phyloP scores from a whole-genome alignment of 2,329 filamentous ascomycete species.

The Hirsutella minnesotensis region DNA sequence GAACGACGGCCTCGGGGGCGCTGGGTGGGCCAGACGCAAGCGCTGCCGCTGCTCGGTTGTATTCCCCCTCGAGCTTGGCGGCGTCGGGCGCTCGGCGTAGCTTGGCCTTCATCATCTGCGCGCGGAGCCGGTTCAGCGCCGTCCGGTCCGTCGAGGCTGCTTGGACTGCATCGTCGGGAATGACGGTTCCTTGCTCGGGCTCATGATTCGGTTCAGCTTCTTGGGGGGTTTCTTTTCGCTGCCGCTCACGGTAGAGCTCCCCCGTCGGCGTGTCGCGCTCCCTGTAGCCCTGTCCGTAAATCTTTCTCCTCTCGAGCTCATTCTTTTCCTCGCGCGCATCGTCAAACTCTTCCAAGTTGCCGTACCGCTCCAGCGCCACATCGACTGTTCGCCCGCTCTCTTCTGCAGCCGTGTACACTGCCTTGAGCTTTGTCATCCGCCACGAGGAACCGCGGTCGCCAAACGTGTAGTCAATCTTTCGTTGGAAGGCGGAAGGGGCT shows the following conservation, averaged over 20 bases:
- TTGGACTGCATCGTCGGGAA: slow-evolving; percentile 37
- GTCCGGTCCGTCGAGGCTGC: slow-evolving; percentile 55
- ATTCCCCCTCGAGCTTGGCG: slow-evolving; percentile 68
- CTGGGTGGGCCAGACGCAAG: slow-evolving; percentile 40
- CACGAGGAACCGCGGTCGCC: slow-evolving; percentile 84
- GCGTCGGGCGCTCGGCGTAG: slow-evolving; percentile 66
- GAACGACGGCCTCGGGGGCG: slow-evolving; percentile 53
- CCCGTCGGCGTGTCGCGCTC: slow-evolving; percentile 80
- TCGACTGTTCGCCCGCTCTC: slow-evolving; percentile 63
- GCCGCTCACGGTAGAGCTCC: slow-evolving; percentile 71
- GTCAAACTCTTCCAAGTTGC: slow-evolving; percentile 74
- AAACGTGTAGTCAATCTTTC: slow-evolving; percentile 62
- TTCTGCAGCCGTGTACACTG: slow-evolving; percentile 69
- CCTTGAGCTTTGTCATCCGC: slow-evolving; percentile 91
- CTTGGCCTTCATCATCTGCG: slow-evolving; percentile 93
- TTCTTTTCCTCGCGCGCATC: slow-evolving; percentile 84
- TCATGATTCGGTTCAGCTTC: slow-evolving; percentile 9
- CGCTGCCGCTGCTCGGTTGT: slow-evolving; percentile 60
- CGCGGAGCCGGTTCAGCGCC: slow-evolving; percentile 76
- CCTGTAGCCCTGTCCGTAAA: slow-evolving; percentile 76
- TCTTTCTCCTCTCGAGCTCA: slow-evolving; percentile 73
- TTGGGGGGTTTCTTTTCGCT: slow-evolving; percentile 39
- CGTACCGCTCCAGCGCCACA: slow-evolving; percentile 71
- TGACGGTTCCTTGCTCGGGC: slow-evolving; percentile 41
- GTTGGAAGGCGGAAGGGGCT: slow-evolving; percentile 32